These are phyloP conservation scores for Podospora bellae-mahoneyi DNA, from an alignment of 495 filamentous ascomycete species.

Conservation along the genomic window DNA sequence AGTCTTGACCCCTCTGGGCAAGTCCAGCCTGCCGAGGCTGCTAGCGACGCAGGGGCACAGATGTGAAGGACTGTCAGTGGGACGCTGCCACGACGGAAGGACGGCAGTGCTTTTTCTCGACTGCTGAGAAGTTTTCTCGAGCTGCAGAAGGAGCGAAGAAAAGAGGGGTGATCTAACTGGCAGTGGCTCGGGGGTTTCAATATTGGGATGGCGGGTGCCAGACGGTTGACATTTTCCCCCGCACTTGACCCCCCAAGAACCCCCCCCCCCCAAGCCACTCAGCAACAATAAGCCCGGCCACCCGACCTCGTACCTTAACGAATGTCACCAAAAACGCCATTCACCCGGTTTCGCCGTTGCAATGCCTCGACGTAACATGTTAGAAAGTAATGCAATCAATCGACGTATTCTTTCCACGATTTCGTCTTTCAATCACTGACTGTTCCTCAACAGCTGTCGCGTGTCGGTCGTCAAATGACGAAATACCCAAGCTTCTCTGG, in stretches of 20 bases:
- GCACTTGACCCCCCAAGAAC: not conserved
- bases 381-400: not conserved
- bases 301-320: not conserved
- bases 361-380: conserved; percentile 1
- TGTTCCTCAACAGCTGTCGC: not conserved
- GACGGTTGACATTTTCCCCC: not conserved
- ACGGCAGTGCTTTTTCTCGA: not conserved
- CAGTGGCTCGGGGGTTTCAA: not conserved
- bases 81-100: conserved; percentile 3
- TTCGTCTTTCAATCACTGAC: not conserved
- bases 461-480: not conserved
- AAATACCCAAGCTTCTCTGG: not conserved
- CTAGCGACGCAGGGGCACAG: conserved; percentile 13
- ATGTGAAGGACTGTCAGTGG: conserved; percentile 5
- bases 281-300: too few species aligned
- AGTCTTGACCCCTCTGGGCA: not conserved
- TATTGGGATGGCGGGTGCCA: not conserved
- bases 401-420: not conserved
- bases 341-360: not conserved
- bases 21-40: not conserved
- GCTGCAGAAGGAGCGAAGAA: not conserved
- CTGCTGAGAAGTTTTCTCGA: not conserved
- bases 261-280: too few species aligned
- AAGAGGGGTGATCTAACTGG: not conserved
- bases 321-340: not conserved